Evolutionary conservation across 208 protist genomes (phyloP).

Genomic region (Wallacemonas sp.): DNA sequence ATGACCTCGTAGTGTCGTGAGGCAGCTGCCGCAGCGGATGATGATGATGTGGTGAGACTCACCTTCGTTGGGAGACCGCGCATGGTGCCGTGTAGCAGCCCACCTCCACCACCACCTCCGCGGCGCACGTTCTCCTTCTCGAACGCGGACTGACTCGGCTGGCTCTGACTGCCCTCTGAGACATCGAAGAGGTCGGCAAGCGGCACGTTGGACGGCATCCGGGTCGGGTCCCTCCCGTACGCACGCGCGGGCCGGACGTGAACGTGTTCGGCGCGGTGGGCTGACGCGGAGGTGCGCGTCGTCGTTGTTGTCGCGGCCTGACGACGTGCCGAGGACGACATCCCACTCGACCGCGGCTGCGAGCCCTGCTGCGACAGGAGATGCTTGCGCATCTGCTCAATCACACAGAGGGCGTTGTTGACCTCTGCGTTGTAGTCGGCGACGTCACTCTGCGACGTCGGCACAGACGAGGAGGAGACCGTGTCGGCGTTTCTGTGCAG

Average conservation of each 20-base stretch:
- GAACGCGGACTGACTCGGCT: background rate
- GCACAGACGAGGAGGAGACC: background rate
- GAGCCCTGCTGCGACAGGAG: background rate
- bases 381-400: slow-evolving; percentile 27
- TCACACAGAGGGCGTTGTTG: slow-evolving; percentile 66
- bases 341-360: background rate
- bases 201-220: background rate
- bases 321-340: slow-evolving; percentile 8
- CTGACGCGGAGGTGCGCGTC: background rate
- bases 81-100: background rate
- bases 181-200: slow-evolving; percentile 12
- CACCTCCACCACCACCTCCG: background rate
- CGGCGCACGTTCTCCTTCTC: slow-evolving; percentile 8
- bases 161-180: background rate
- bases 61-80: background rate
- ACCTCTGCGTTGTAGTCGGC: slow-evolving; percentile 46
- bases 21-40: background rate
- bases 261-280: background rate
- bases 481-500: no score
- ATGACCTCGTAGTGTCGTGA: slow-evolving; percentile 11
- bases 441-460: background rate
- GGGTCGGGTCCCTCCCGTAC: background rate
- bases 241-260: background rate
- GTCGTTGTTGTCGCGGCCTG: background rate
- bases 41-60: background rate